These are phyloP conservation scores for Salisapilia sapeloensis DNA, from an alignment of 352 stramenopile genomes.

Conservation along the genomic window DNA sequence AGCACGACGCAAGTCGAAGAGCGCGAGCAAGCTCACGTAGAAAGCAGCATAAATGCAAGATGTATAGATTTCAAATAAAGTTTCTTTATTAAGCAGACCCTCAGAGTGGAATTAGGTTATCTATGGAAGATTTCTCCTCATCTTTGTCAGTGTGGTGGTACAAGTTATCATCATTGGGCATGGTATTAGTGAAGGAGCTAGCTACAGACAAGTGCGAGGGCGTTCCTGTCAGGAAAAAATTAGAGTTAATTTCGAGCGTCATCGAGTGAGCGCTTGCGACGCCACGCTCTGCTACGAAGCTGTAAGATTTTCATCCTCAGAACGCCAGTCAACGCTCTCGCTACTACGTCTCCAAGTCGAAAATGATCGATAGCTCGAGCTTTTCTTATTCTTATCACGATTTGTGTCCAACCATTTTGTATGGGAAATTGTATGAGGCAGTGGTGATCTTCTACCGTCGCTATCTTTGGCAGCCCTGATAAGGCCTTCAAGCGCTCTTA, in stretches of 20 bases:
- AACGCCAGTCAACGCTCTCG: constrained; percentile 4
- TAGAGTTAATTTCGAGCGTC: constrained; percentile 56
- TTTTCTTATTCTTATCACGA: not conserved
- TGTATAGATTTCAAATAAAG: no score
- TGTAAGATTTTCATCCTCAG: constrained; percentile 73
- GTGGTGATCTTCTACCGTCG: not conserved
- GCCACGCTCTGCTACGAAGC: constrained; percentile 27
- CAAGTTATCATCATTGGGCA: no score
- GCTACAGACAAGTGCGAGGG: no score
- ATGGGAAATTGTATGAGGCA: not conserved
- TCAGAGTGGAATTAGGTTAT: no score
- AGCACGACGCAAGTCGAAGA: constrained; percentile 18
- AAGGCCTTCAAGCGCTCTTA: not conserved
- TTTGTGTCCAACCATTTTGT: not conserved
- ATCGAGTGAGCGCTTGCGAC: constrained; percentile 9
- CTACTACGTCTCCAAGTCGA: not conserved
- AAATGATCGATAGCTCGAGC: not conserved
- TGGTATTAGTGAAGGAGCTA: no score
- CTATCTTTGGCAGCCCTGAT: not conserved
- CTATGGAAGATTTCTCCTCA: no score
- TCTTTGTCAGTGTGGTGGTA: no score
- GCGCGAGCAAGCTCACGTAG: constrained; percentile 4
- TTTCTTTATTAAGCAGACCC: no score
- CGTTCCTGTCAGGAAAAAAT: constrained; percentile 85
- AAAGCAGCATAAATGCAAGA: no score